Evolutionary conservation across 1,284 basidiomycete genomes (phyloP).

Genomic region (Erythrobasidium hasegawianum): DNA sequence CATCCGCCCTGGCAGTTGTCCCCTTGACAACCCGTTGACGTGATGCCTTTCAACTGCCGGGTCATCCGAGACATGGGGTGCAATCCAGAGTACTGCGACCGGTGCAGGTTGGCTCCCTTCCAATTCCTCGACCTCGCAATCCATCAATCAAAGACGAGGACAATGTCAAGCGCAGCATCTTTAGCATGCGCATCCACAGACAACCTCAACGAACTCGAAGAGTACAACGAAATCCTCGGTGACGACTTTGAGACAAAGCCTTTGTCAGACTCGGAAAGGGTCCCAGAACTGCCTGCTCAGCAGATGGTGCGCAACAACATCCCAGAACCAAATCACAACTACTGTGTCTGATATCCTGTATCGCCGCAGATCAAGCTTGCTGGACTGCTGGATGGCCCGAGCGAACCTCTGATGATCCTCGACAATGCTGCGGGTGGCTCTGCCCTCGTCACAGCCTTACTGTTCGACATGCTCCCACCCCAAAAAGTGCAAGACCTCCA

Average conservation of each 20-base stretch:
- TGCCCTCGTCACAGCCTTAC: conserved; percentile 11
- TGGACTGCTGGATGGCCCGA: not conserved
- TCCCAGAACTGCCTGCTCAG: not conserved
- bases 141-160: not conserved
- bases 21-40: too few species aligned
- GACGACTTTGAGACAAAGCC: not conserved
- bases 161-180: not conserved
- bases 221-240: not conserved
- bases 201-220: not conserved
- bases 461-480: conserved; percentile 10
- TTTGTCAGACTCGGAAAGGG: conserved; percentile 1
- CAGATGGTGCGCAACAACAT: not conserved
- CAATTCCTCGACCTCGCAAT: not conserved
- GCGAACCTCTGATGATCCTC: conserved; percentile 23
- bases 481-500: conserved; percentile 19
- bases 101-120: not conserved
- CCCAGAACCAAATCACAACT: not conserved
- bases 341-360: not conserved
- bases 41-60: too few species aligned
- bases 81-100: too few species aligned
- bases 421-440: conserved; percentile 29
- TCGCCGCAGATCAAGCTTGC: too few species aligned
- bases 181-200: conserved; percentile 1
- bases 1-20: too few species aligned
- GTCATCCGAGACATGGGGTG: too few species aligned